Evolutionary conservation across 169 alveolate species (phyloP).

Genomic region (Eimeria falciformis): DNA sequence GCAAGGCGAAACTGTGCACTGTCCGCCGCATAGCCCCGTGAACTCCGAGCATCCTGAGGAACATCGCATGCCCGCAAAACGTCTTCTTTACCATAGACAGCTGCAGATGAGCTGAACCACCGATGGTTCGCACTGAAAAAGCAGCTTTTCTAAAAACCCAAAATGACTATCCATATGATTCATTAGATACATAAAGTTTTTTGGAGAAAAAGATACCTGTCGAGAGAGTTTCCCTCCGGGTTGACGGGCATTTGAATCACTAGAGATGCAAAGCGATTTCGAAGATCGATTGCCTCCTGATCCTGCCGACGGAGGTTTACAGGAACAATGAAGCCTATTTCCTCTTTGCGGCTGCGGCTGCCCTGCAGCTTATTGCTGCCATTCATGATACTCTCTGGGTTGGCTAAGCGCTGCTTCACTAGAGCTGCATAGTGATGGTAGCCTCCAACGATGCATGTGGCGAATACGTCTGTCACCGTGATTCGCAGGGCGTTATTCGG

Average conservation of each 20-base stretch:
- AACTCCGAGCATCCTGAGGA: slow-evolving; percentile 36
- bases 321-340: slow-evolving; percentile 65
- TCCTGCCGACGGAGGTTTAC: slow-evolving; percentile 72
- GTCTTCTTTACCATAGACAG: neutral
- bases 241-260: slow-evolving; percentile 40
- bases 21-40: slow-evolving; percentile 30
- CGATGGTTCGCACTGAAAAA: neutral
- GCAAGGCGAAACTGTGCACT: slow-evolving; percentile 17
- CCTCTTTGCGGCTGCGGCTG: neutral
- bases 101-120: no score
- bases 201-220: neutral
- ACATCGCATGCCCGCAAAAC: neutral
- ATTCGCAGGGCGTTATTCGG: neutral
- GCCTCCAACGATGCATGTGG: slow-evolving; percentile 72
- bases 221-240: slow-evolving; percentile 8
- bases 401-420: neutral
- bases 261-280: slow-evolving; percentile 64
- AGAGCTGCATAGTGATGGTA: slow-evolving; percentile 37
- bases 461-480: slow-evolving; percentile 66
- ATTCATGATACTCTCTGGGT: neutral
- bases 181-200: neutral
- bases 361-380: no score
- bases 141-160: neutral
- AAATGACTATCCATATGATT: neutral
- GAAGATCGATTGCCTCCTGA: slow-evolving; percentile 57